Percentiles rank a stretch among this genome's conserved stretches.
These are phyloP conservation scores for Wickerhamiella azymoides DNA, from an alignment of 805 yeast species.

Conservation along the genomic window DNA sequence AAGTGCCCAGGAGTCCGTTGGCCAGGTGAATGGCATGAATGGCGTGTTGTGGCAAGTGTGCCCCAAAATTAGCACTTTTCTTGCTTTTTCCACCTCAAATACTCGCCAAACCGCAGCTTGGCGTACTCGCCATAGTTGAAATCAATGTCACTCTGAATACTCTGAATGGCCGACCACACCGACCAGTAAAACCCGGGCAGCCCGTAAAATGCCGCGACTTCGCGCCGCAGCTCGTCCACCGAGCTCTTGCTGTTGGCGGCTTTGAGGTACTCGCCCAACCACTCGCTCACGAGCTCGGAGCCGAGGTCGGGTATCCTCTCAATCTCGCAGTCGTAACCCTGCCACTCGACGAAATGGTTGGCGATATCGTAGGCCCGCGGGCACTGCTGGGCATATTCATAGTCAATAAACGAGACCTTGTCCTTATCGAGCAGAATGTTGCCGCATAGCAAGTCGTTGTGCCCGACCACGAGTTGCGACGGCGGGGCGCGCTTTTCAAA, in stretches of 20 bases:
- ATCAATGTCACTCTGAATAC: constrained; percentile 53
- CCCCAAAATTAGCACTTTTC: neutral
- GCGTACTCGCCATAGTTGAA: constrained; percentile 56
- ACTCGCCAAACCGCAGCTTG: constrained; percentile 45
- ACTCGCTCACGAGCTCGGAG: constrained; percentile 21
- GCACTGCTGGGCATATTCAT: constrained; percentile 58
- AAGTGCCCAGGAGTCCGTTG: too few relatives aligned
- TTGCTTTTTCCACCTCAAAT: constrained; percentile 46
- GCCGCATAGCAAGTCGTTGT: constrained; percentile 63
- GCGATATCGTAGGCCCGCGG: constrained; percentile 66
- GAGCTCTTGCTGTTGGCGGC: constrained; percentile 20
- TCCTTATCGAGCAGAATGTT: constrained; percentile 46
- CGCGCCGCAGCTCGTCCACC: constrained; percentile 33
- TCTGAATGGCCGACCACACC: constrained; percentile 67
- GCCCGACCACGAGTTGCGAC: constrained; percentile 38
- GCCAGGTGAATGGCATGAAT: too few relatives aligned
- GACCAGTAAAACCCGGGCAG: constrained; percentile 82
- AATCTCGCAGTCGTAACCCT: constrained; percentile 61
- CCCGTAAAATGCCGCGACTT: constrained; percentile 51
- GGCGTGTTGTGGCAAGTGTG: too few relatives aligned
- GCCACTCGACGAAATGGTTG: constrained; percentile 69
- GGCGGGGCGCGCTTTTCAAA: constrained; percentile 34
- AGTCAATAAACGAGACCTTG: constrained; percentile 45
- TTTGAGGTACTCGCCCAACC: constrained; percentile 49
- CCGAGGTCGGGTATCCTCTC: constrained; percentile 37